Evolutionary conservation across 129 eudicot species (phyloP), one percentile per base, ranked within the genome.

Genomic region (Artemisia argyi): DNA sequence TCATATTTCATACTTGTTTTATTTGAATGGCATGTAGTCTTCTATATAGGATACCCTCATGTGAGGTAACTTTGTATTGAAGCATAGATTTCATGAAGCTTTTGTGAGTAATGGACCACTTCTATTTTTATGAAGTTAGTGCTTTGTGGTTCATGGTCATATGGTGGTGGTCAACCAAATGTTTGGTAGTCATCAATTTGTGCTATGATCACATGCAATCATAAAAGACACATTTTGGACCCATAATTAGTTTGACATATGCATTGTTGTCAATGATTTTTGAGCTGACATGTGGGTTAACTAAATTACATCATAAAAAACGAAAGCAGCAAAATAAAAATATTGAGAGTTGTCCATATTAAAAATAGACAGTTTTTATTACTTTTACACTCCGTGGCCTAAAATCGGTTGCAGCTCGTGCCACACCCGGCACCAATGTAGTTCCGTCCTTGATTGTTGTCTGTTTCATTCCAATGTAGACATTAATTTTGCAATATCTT

Each of bases 161-260:
- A 64, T 76, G 76, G 81, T 77, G 76, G 71, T 69, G 71, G 76
- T 26, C 81, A 62, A 32, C 76, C 32, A 69, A 61, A 76, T 54
- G 71, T 77, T 77, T 63, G 72, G 73, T 54, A 24, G 32, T 60
- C 60, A 77, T 71, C 81, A 70, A 53, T 55, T 65, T 26, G 46
- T 39, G 54, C 77, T 46, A 61, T 64, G 53, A 46, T 78, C 82
- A 78, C 82, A 78, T 78, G 77, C 77, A 78, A 71, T 71, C 58
- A 51, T 63, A 42, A 71, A 39, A 53, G 26, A 61, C 68, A 60
- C 53, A 5, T 61, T 47, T 61, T 77, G 81, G 50, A 52, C 65
- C 58, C 68, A 76, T 30, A 66, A 26, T 13, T 67, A 17, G 28
- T 49, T 50, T 10, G 28, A 17, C 35, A 48, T 51, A 32, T 49